Percentiles rank a stretch among this genome's conserved stretches.
Conservation (phyloP, 441 rosid genomes). For the Cnidoscolus chayamansa region DNA sequence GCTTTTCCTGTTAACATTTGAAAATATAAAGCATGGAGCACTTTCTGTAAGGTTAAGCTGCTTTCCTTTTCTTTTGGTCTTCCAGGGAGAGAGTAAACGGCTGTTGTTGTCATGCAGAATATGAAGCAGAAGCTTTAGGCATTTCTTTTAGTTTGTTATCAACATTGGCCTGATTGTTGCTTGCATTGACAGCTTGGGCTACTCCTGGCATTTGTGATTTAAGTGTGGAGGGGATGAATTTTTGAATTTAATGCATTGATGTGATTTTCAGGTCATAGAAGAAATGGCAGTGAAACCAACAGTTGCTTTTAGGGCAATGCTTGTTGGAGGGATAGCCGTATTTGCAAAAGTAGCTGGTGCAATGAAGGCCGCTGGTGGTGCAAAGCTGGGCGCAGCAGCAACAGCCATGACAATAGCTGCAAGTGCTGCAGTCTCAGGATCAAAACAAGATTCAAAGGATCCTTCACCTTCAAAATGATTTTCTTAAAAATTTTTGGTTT, state of each 20-base stretch:
- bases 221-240: not conserved
- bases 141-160: not conserved
- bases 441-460: conserved; percentile 56
- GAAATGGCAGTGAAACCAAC: conserved; percentile 84
- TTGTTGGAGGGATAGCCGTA: conserved; percentile 83
- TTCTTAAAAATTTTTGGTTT: not conserved
- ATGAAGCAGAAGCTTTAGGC: not conserved
- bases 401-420: conserved; percentile 86
- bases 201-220: not conserved
- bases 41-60: not conserved
- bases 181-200: not conserved
- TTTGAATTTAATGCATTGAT: not conserved
- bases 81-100: not conserved
- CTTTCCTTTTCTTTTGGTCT: not conserved
- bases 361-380: conserved; percentile 96
- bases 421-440: conserved; percentile 58
- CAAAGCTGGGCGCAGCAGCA: conserved; percentile 84
- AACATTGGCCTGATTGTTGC: not conserved
- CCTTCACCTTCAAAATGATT: conserved; percentile 44
- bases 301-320: conserved; percentile 76
- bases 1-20: not conserved
- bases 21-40: not conserved
- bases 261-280: conserved; percentile 27
- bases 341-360: conserved; percentile 77
- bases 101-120: not conserved